Conservation (phyloP, 139 green algal genomes). For the Coelastrella sp. region DNA sequence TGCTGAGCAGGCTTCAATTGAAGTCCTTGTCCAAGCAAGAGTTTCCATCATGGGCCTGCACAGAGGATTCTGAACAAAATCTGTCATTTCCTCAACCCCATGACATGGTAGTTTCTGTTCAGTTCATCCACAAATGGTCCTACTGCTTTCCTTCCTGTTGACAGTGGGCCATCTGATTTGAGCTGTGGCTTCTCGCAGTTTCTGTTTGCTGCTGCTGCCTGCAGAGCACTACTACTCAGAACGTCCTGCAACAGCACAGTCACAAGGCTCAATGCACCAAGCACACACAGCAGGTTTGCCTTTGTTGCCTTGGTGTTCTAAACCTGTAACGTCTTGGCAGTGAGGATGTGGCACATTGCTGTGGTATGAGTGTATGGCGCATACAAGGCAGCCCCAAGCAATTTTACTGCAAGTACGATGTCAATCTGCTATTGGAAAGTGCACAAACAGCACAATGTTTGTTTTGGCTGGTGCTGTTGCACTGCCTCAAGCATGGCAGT, state of each 20-base stretch:
- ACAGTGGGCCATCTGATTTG: not conserved
- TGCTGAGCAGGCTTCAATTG: too few relatives aligned
- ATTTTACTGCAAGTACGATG: too few relatives aligned
- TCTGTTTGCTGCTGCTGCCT: conserved; percentile 10
- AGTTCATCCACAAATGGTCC: conserved; percentile 3
- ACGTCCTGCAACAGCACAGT: not conserved
- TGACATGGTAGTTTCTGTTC: conserved; percentile 24
- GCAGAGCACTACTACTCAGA: not conserved
- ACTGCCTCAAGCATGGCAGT: too few relatives aligned
- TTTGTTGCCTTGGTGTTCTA: too few relatives aligned
- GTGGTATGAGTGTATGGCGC: too few relatives aligned
- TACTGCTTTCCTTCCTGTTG: conserved; percentile 2
- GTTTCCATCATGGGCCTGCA: not conserved
- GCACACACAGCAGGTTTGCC: not conserved
- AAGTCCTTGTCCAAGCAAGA: too few relatives aligned
- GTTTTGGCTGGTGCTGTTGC: not conserved
- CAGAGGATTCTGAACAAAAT: not conserved
- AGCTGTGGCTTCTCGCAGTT: too few relatives aligned
- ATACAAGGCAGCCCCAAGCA: too few relatives aligned
- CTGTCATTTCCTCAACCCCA: not conserved
- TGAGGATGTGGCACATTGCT: too few relatives aligned
- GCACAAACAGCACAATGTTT: too few relatives aligned
- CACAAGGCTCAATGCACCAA: not conserved
- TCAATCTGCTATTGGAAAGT: too few relatives aligned
- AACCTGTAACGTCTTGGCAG: too few relatives aligned